Conservation (phyloP, 192 early-diverging fungal genomes). For the Entomortierella chlamydospora region DNA sequence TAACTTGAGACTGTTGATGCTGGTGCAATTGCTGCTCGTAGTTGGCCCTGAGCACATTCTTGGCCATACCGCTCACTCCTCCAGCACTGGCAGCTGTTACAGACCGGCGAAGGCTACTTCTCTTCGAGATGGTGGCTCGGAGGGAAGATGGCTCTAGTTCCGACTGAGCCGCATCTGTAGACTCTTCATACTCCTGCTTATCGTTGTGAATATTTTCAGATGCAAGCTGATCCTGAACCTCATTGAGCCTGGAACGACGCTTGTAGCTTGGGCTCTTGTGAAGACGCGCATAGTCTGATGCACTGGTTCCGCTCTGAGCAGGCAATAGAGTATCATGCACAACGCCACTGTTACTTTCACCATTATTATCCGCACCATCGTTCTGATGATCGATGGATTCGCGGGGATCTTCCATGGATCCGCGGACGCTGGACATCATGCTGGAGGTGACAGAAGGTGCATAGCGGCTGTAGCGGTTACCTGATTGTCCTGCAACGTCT, state of each 20-base stretch:
- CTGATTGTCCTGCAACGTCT: conserved; percentile 7
- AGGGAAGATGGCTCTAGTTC: conserved; percentile 5
- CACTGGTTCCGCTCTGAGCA: conserved; percentile 37
- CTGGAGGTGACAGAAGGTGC: conserved; percentile 49
- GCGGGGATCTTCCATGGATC: conserved; percentile 42
- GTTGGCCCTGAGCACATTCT: conserved; percentile 39
- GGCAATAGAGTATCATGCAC: conserved; percentile 1
- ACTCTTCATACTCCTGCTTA: conserved; percentile 33
- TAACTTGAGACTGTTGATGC: conserved; percentile 7
- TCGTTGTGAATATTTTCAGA: not conserved
- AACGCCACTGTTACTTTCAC: not conserved
- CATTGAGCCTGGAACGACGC: conserved; percentile 27
- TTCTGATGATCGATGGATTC: conserved; percentile 1
- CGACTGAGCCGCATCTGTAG: conserved; percentile 1
- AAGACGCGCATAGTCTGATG: conserved; percentile 47
- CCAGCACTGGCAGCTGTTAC: conserved; percentile 18
- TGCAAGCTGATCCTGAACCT: not conserved
- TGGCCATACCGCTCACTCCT: conserved; percentile 37
- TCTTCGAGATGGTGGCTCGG: conserved; percentile 9
- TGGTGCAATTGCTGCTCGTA: conserved; percentile 44
- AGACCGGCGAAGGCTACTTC: conserved; percentile 31
- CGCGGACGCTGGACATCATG: conserved; percentile 46
- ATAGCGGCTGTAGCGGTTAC: conserved; percentile 34
- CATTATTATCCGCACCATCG: not conserved
- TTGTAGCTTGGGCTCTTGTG: conserved; percentile 23